phyloP scores from a whole-genome alignment of 331 rosid genomes.

The Malus hybrid region DNA sequence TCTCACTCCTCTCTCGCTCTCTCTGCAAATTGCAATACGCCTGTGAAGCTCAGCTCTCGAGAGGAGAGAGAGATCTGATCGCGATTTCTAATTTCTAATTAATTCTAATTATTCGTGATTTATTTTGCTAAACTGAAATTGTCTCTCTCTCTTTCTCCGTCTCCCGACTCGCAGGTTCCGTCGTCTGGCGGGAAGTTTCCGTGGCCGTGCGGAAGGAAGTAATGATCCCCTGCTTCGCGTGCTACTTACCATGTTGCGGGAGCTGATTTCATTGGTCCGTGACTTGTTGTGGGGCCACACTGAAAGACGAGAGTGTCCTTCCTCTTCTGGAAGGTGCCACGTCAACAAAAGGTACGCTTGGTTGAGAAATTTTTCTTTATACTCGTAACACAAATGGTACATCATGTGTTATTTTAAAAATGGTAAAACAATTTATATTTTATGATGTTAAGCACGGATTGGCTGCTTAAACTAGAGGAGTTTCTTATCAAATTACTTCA shows the following conservation, averaged over 20 bases:
- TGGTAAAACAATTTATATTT: too few species aligned
- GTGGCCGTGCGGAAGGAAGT: neutral
- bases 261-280: neutral
- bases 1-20: neutral
- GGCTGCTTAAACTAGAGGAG: too few species aligned
- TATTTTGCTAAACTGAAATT: neutral
- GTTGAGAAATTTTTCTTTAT: too few species aligned
- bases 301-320: neutral
- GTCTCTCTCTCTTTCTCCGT: neutral
- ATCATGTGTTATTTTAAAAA: too few species aligned
- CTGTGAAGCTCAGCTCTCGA: neutral
- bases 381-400: too few species aligned
- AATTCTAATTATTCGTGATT: neutral
- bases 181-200: slow-evolving; percentile 37
- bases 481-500: too few species aligned
- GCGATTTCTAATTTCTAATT: neutral
- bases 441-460: too few species aligned
- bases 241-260: neutral
- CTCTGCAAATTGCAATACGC: neutral
- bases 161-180: slow-evolving; percentile 10
- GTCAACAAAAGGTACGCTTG: neutral
- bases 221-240: slow-evolving; percentile 10
- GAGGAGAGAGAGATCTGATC: neutral
- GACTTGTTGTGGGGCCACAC: neutral
- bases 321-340: neutral